These are phyloP conservation scores for Eimeria brunetti DNA, from an alignment of 169 alveolate species.

Conservation along the genomic window DNA sequence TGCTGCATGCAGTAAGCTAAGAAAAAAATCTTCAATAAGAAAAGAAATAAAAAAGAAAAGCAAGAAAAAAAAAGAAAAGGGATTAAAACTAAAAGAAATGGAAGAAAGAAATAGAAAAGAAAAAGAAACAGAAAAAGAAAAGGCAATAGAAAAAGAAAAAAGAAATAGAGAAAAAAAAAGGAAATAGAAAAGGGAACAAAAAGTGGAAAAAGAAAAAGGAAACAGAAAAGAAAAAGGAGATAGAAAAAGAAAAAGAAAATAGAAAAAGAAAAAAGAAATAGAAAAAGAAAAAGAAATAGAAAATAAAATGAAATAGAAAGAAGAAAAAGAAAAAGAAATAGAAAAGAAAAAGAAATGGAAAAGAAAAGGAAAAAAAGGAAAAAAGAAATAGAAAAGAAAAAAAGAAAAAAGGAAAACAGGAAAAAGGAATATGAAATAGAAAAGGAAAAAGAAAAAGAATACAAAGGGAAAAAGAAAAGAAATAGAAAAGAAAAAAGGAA, in stretches of 20 bases:
- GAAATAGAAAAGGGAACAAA: no score
- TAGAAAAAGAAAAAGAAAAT: no score
- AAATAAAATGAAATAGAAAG: not conserved
- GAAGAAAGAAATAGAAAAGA: not conserved
- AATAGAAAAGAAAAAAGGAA: not conserved
- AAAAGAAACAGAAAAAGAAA: no score
- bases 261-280: not conserved
- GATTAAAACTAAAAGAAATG: no score
- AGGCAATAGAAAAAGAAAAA: no score
- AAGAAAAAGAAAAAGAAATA: not conserved
- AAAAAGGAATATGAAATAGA: not conserved
- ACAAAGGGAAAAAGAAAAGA: no score
- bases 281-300: not conserved
- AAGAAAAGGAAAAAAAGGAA: not conserved
- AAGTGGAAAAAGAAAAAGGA: no score
- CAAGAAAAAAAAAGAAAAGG: no score
- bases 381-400: no score
- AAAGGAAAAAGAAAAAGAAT: not conserved
- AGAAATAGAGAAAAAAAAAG: no score
- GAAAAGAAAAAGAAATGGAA: no score
- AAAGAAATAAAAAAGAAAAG: not conserved
- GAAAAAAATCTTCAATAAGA: not conserved
- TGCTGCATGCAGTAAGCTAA: not conserved
- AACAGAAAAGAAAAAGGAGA: no score
- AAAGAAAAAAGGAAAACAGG: not conserved